A percentile compares a stretch with the other conserved stretches of the same genome.
These are phyloP conservation scores for Fomitopsis palustris DNA, from an alignment of 1,284 basidiomycete genomes.

Conservation along the genomic window DNA sequence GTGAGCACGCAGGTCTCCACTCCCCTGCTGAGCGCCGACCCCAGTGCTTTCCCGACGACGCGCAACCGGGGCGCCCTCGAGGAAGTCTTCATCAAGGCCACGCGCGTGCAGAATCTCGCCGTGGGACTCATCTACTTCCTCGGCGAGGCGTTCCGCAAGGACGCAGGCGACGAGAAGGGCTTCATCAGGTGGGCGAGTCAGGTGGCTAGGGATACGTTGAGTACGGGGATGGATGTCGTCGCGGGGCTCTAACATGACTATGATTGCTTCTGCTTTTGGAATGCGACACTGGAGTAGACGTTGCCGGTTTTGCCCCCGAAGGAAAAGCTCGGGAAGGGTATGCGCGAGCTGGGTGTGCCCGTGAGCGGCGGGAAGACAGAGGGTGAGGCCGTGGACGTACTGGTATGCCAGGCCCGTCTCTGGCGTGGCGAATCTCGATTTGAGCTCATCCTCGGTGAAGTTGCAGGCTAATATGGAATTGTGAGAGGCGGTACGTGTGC, in stretches of 20 bases:
- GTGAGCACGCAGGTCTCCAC: slow-evolving; percentile 70
- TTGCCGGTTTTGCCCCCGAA: slow-evolving; percentile 79
- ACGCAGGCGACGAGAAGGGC: slow-evolving; percentile 36
- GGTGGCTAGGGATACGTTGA: slow-evolving; percentile 65
- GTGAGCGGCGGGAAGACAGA: background rate
- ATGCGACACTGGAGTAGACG: slow-evolving; percentile 70
- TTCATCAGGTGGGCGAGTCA: slow-evolving; percentile 62
- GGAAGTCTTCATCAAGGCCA: slow-evolving; percentile 69
- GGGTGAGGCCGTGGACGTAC: slow-evolving; percentile 53
- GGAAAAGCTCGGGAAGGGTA: slow-evolving; percentile 67
- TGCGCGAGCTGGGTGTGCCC: slow-evolving; percentile 51
- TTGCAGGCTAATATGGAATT: slow-evolving; percentile 63
- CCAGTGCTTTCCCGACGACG: slow-evolving; percentile 36
- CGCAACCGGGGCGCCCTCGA: slow-evolving; percentile 63
- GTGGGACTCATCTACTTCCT: slow-evolving; percentile 72
- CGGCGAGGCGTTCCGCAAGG: slow-evolving; percentile 39
- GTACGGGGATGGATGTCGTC: slow-evolving; percentile 54
- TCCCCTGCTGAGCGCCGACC: slow-evolving; percentile 47
- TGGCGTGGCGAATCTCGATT: slow-evolving; percentile 47
- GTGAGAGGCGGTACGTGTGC: background rate
- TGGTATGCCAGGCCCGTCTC: slow-evolving; percentile 56
- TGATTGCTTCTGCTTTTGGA: slow-evolving; percentile 50
- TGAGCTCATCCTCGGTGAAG: slow-evolving; percentile 83
- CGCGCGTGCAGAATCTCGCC: slow-evolving; percentile 54
- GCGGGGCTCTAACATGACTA: slow-evolving; percentile 31